Evolutionary conservation across 768 basidiomycete genomes (phyloP).

Genomic region (Rhizopogon salebrosus): DNA sequence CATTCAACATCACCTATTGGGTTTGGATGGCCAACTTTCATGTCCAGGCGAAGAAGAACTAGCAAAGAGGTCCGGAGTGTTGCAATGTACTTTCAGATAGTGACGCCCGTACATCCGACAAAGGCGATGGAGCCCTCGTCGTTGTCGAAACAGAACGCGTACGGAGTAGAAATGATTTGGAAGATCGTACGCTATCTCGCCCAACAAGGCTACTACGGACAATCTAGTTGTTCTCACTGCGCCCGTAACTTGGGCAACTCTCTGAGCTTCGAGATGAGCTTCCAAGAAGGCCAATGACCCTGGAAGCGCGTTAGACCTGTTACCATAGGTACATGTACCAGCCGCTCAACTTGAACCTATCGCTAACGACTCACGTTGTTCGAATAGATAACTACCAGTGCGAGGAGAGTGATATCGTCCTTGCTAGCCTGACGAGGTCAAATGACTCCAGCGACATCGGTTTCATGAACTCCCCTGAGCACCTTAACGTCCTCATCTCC

Average conservation of each 20-base stretch:
- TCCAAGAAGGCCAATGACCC: constrained; percentile 46
- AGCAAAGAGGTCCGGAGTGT: no score
- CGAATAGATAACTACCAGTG: constrained; percentile 69
- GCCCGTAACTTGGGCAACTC: constrained; percentile 65
- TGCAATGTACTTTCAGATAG: no score
- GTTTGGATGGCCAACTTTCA: no score
- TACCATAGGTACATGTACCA: constrained; percentile 52
- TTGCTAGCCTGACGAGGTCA: constrained; percentile 57
- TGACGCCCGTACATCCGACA: constrained; percentile 34
- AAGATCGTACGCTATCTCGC: constrained; percentile 61
- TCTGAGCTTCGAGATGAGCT: constrained; percentile 41
- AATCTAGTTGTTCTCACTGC: constrained; percentile 62
- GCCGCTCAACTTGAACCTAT: not conserved
- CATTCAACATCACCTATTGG: no score
- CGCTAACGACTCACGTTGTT: not conserved
- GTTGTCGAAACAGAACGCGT: constrained; percentile 57
- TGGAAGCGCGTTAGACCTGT: constrained; percentile 46
- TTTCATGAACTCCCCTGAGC: constrained; percentile 67
- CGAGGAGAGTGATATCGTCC: constrained; percentile 67
- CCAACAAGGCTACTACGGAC: constrained; percentile 63
- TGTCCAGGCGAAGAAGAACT: no score
- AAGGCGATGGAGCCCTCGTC: constrained; percentile 39
- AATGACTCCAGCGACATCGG: constrained; percentile 54
- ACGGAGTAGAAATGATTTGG: constrained; percentile 58
- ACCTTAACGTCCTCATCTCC: constrained; percentile 67